Evolutionary conservation across 768 basidiomycete species (phyloP), one percentile per base, ranked within the genome.

Genomic region (Mycena floridula): DNA sequence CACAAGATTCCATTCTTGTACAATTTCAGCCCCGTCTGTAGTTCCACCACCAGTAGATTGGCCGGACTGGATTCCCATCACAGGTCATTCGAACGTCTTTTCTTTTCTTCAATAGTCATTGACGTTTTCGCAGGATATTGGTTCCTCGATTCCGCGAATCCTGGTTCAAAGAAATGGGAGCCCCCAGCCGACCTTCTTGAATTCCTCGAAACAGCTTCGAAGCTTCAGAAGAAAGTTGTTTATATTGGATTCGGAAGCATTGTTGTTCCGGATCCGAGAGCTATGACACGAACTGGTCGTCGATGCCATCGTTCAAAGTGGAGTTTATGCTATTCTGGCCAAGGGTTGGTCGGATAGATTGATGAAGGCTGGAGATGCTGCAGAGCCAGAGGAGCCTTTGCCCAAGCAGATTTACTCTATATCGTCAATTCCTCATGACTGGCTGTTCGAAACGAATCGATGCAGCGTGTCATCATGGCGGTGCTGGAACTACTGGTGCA

Each of bases 161-260:
- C 66, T 7, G 65, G 65, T 7, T n/a, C n/a, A n/a, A n/a, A n/a
- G n/a, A n/a, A n/a, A n/a, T 85, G 82, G 82, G 62, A 60, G 4
- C 73, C 81, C 2, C 73, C 81, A 0, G 49, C 62, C 8, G 63
- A 62, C 12, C 66, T 85, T 1, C 40, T 74, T 2, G 62, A 64
- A 11, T 85, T 76, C 59, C 82, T 85, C 61, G 57, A 56, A 15
- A 70, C 74, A 49, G 82, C 83, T 1, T 67, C 72, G 15, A 49
- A 52, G 3, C 80, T 83, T 43, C 62, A 64, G 1, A 81, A 79
- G 53, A 66, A 81, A 0, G 67, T 85, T 38, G 82, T 85, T 2
- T 85, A 85, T 55, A 82, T 85, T 40, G 81, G 82, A 1, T 84
- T 84, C 51, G 82, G 82, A 2, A 80, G 77, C 22, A 82, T 85